A percentile compares a stretch with the other conserved stretches of the same genome.
Conservation (phyloP, 192 early-diverging fungal genomes). For the Umbelopsis ramanniana region DNA sequence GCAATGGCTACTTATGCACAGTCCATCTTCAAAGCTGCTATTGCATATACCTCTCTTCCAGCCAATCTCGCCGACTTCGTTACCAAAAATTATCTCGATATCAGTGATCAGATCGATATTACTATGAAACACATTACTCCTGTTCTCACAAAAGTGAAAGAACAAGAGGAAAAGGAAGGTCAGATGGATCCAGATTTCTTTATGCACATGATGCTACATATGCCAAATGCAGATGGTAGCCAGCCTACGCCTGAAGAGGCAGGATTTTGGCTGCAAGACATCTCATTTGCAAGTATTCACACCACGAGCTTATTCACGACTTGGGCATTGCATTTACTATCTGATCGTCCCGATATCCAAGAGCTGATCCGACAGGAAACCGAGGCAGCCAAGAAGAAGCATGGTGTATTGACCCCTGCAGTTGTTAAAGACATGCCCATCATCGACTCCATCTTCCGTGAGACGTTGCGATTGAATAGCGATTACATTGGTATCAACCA, state of each 20-base stretch:
- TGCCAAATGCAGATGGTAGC: conserved; percentile 21
- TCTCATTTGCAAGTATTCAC: conserved; percentile 35
- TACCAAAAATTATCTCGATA: conserved; percentile 9
- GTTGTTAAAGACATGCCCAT: conserved; percentile 18
- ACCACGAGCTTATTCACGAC: conserved; percentile 27
- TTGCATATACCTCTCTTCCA: conserved; percentile 13
- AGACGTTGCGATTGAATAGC: conserved; percentile 19
- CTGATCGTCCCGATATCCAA: conserved; percentile 29
- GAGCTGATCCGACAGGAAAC: conserved; percentile 18
- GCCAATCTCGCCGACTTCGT: conserved; percentile 16
- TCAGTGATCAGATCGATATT: conserved; percentile 26
- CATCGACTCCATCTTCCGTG: conserved; percentile 32
- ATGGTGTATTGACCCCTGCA: neutral
- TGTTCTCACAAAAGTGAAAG: conserved; percentile 8
- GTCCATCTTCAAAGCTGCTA: conserved; percentile 24
- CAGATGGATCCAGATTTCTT: conserved; percentile 10
- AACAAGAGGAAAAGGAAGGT: neutral
- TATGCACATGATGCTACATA: conserved; percentile 23
- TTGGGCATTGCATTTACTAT: conserved; percentile 24
- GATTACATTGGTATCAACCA: conserved; percentile 31
- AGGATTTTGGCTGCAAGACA: conserved; percentile 27
- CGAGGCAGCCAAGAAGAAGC: neutral
- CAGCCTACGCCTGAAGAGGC: conserved; percentile 19
- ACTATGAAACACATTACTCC: conserved; percentile 28
- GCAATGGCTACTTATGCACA: conserved; percentile 30